Base-by-base conservation (phyloP, 345 rosid genomes). In the Euphorbia lathyris region DNA sequence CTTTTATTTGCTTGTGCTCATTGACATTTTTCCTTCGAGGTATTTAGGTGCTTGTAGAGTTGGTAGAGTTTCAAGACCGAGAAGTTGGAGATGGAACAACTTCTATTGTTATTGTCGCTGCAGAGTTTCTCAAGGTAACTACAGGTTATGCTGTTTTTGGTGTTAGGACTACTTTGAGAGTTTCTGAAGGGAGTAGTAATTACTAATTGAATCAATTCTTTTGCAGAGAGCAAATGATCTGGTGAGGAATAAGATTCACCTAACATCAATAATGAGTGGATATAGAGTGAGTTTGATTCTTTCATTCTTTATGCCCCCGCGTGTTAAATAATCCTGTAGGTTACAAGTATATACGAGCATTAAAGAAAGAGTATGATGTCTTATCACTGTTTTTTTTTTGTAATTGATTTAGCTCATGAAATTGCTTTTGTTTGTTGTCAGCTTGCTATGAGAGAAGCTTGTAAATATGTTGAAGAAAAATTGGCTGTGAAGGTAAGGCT, bases 81-180 rank as follows among this genome's bases (percentile, higher is more conserved):
- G 99, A 95, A 86, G 98, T 92, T 45, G 98, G 99, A 43, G 98
- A 95, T 82, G 98, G 98, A 65, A 95, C 99, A 55, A 89, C 99
- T 43, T 90, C 98, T 25, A 97, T 95, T 57, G 98, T 92, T 65
- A 92, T 95, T 74, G 86, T 92, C 25, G 97, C 99, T 71, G 97
- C 98, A 17, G 97, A 92, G 84, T 77, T 90, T 78, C 89, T 89
- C 19, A 84, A 89, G 89, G 96, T 89, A 72, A 74, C 20, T 68
- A 65, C 56, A 59, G 52, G 40, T 65, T 9, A 13, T 50, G 30
- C 32, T 30, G 36, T 50, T 47, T 29, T 17, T 8, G 51, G 25
- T 22, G 7, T 32, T 53, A 8, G 13, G 16, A 25, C 29, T 16
- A 27, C 62, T 61, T 57, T 64, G 47, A 27, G 30, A 58, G 27